phyloP scores from a whole-genome alignment of 176 grass and related monocot genomes.

The Hsuehochloa calcarea region DNA sequence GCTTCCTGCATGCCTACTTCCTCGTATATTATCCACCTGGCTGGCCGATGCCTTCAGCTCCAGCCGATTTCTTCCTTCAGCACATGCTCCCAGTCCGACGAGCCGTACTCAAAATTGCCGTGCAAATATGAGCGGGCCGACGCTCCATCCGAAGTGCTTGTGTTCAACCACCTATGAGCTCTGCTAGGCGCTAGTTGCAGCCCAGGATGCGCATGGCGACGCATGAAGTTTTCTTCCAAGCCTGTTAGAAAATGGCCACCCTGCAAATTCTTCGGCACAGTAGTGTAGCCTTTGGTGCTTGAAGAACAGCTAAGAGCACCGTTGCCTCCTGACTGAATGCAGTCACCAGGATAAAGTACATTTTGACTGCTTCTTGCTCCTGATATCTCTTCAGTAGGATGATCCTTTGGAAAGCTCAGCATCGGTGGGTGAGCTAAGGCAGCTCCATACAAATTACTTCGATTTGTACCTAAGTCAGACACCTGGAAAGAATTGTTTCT shows the following conservation, averaged over 20 bases:
- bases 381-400: slow-evolving; percentile 20
- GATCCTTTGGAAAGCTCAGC: neutral
- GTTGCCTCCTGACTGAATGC: slow-evolving; percentile 9
- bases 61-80: slow-evolving; percentile 35
- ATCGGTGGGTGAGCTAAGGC: neutral
- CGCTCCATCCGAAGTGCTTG: neutral
- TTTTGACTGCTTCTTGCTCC: slow-evolving; percentile 19
- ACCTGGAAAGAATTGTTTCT: slow-evolving; percentile 34
- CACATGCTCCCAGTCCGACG: slow-evolving; percentile 50
- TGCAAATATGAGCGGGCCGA: neutral
- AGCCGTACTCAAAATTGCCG: slow-evolving; percentile 24
- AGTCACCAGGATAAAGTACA: slow-evolving; percentile 9
- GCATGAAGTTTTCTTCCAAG: slow-evolving; percentile 23
- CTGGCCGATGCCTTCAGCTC: slow-evolving; percentile 20
- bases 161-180: neutral
- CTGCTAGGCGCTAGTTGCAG: neutral
- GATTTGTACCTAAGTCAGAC: slow-evolving; percentile 13
- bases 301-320: neutral
- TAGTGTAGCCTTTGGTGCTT: slow-evolving; percentile 4
- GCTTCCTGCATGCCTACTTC: slow-evolving; percentile 6
- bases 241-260: slow-evolving; percentile 1
- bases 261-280: slow-evolving; percentile 18
- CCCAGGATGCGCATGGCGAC: neutral
- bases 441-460: slow-evolving; percentile 26
- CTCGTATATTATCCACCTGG: slow-evolving; percentile 2